Conservation (phyloP, 1,139 yeast species). For the Pichia inconspicua region DNA sequence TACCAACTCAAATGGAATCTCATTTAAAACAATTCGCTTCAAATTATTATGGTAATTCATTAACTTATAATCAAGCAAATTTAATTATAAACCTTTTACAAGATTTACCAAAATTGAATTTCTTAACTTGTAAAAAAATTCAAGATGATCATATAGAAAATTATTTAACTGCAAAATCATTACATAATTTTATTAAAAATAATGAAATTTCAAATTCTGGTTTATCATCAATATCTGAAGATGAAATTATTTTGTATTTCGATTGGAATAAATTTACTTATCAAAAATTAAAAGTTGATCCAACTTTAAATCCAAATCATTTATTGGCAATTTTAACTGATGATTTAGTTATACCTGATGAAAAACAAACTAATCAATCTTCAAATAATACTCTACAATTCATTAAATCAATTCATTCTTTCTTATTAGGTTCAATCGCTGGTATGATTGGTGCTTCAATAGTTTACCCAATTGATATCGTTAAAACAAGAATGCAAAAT, state of each 20-base stretch:
- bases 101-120: conserved; percentile 42
- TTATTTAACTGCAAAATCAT: conserved; percentile 6
- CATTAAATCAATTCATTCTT: conserved; percentile 82
- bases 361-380: conserved; percentile 15
- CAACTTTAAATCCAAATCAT: conserved; percentile 43
- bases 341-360: conserved; percentile 43
- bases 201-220: background rate
- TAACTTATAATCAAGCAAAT: conserved; percentile 35
- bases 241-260: conserved; percentile 45
- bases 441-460: conserved; percentile 98
- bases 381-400: conserved; percentile 41
- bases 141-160: conserved; percentile 12
- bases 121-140: conserved; percentile 45
- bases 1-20: conserved; percentile 21
- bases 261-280: conserved; percentile 46
- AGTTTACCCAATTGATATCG: conserved; percentile 95
- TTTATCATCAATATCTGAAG: conserved; percentile 28
- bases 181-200: conserved; percentile 6
- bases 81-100: conserved; percentile 33
- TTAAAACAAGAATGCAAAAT: conserved; percentile 96
- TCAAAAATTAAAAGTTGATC: conserved; percentile 37
- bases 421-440: conserved; percentile 85
- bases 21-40: conserved; percentile 23
- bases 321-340: conserved; percentile 44
- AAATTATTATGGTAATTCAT: conserved; percentile 18